These are phyloP conservation scores for Agaricales sp. DNA, from an alignment of 1,284 basidiomycete genomes.

Conservation along the genomic window DNA sequence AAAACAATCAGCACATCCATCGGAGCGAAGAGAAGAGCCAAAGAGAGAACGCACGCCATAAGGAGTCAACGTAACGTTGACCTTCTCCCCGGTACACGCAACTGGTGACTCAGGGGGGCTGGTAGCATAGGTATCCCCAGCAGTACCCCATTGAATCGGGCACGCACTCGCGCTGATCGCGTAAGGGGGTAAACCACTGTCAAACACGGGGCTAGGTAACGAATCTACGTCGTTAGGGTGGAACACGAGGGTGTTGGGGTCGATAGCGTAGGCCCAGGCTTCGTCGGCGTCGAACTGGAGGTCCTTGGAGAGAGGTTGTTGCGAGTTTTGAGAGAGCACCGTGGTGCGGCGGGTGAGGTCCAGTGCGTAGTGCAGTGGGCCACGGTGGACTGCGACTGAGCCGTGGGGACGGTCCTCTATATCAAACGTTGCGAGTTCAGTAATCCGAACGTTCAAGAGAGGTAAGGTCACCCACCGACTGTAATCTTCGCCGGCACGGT, in stretches of 20 bases:
- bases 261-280: constrained; percentile 46
- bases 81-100: constrained; percentile 30
- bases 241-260: constrained; percentile 39
- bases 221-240: constrained; percentile 23
- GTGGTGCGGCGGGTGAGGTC: constrained; percentile 36
- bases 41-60: constrained; percentile 32
- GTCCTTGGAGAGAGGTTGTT: constrained; percentile 39
- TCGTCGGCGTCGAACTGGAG: constrained; percentile 39
- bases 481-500: constrained; percentile 38
- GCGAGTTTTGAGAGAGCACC: constrained; percentile 31
- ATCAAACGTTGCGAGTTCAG: neutral
- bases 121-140: constrained; percentile 39
- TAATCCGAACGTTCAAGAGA: neutral
- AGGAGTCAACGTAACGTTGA: constrained; percentile 37
- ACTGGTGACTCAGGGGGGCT: constrained; percentile 34
- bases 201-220: constrained; percentile 46
- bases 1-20: neutral
- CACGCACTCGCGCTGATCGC: constrained; percentile 42
- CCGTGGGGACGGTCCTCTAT: constrained; percentile 40
- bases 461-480: constrained; percentile 23
- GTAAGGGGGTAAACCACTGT: constrained; percentile 38
- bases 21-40: neutral
- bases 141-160: constrained; percentile 35
- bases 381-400: constrained; percentile 44
- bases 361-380: constrained; percentile 46